Conservation (phyloP, 148 eudicot species). For the Hydrangea macrophylla region DNA sequence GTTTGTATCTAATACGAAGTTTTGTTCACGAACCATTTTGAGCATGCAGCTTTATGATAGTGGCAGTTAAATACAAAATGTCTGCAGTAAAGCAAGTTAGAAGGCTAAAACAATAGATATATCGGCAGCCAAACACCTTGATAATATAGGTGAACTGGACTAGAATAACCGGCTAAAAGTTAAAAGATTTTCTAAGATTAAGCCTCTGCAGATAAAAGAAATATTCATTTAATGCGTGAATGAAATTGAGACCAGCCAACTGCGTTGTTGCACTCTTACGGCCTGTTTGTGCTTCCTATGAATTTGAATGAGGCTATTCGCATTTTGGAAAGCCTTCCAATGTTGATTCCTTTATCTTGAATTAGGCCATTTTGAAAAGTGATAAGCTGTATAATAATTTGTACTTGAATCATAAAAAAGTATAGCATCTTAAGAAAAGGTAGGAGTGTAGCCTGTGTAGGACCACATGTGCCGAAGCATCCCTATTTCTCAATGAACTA, state of each 20-base stretch:
- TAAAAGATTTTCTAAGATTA: not conserved
- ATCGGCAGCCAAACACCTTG: not conserved
- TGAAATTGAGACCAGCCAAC: not conserved
- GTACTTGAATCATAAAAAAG: no score
- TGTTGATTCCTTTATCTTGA: no score
- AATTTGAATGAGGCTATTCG: no score
- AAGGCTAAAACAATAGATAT: not conserved
- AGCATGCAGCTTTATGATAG: not conserved
- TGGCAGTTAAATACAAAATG: not conserved
- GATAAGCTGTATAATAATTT: no score
- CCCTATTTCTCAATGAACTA: no score
- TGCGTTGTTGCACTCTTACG: not conserved
- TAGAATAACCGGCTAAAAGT: not conserved
- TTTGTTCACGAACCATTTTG: not conserved
- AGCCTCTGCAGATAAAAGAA: not conserved
- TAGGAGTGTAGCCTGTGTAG: no score
- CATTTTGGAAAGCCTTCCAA: no score
- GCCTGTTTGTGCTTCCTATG: not conserved
- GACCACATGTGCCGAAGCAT: no score
- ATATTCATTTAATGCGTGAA: not conserved
- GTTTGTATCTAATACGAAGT: no score
- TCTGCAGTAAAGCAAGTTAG: not conserved
- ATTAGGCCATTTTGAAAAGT: no score
- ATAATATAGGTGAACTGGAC: not conserved
- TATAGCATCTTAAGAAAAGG: no score